Evolutionary conservation across 352 stramenopile species (phyloP).

Genomic region (Phytophthora pini): DNA sequence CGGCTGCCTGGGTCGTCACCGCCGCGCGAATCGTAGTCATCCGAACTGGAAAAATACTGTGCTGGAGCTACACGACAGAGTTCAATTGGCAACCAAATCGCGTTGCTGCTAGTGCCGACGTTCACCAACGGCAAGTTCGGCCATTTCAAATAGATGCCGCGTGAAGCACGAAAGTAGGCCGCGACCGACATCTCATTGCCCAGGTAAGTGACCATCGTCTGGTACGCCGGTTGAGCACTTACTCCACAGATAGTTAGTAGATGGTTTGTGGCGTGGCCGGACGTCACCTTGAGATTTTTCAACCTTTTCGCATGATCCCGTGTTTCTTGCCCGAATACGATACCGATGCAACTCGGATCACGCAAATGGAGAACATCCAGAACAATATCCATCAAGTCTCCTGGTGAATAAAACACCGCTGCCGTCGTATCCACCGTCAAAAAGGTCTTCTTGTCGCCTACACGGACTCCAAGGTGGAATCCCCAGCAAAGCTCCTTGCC

Average conservation of each 20-base stretch:
- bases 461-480: conserved; percentile 65
- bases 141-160: conserved; percentile 36
- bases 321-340: conserved; percentile 18
- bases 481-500: conserved; percentile 68
- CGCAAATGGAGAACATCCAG: conserved; percentile 33
- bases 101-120: conserved; percentile 46
- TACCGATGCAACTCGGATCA: not conserved
- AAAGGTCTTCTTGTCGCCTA: conserved; percentile 47
- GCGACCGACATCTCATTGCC: conserved; percentile 49
- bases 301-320: conserved; percentile 49
- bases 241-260: conserved; percentile 54
- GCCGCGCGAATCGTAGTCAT: conserved; percentile 40
- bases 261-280: conserved; percentile 55
- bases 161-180: conserved; percentile 53
- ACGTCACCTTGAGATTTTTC: conserved; percentile 21
- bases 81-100: conserved; percentile 74
- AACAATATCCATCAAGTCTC: conserved; percentile 47
- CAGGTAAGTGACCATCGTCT: conserved; percentile 48
- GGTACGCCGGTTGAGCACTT: conserved; percentile 40
- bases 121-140: conserved; percentile 66
- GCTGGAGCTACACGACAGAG: conserved; percentile 63
- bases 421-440: conserved; percentile 68
- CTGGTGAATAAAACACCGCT: conserved; percentile 57
- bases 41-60: conserved; percentile 63
- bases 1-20: conserved; percentile 31